A percentile compares a stretch with the other conserved stretches of the same genome.
phyloP scores from a whole-genome alignment of 2,329 filamentous ascomycete species.

The Penicillium sp. region DNA sequence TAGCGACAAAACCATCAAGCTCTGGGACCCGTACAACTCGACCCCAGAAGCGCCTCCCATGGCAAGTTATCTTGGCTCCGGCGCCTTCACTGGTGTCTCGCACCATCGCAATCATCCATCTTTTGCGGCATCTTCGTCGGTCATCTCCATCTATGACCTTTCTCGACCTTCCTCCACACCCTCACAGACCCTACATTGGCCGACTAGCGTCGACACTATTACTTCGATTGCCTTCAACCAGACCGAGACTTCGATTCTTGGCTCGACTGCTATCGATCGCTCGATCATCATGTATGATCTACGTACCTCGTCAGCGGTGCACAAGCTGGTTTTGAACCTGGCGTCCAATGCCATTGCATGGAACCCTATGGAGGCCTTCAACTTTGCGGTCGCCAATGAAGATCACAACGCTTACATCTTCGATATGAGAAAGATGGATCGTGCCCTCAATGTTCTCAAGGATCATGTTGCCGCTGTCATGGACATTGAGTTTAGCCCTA shows the following conservation, averaged over 20 bases:
- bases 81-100: constrained; percentile 80
- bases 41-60: constrained; percentile 69
- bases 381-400: constrained; percentile 90
- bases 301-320: constrained; percentile 79
- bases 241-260: constrained; percentile 88
- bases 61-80: constrained; percentile 80
- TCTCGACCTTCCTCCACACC: constrained; percentile 75
- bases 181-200: constrained; percentile 83
- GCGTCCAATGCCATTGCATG: constrained; percentile 82
- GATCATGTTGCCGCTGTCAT: constrained; percentile 91
- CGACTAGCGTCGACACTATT: constrained; percentile 87
- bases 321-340: constrained; percentile 79
- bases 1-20: constrained; percentile 81
- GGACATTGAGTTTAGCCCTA: constrained; percentile 94
- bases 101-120: constrained; percentile 78
- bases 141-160: constrained; percentile 87
- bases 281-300: constrained; percentile 90
- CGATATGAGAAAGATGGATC: constrained; percentile 88
- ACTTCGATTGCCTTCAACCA: constrained; percentile 88
- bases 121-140: constrained; percentile 76
- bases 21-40: constrained; percentile 87
- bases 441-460: constrained; percentile 85
- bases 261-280: constrained; percentile 81
- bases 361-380: constrained; percentile 97
- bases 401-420: constrained; percentile 94